These are phyloP conservation scores for Teratosphaeria gauchensis DNA, from an alignment of 2,329 filamentous ascomycete species.

Conservation along the genomic window DNA sequence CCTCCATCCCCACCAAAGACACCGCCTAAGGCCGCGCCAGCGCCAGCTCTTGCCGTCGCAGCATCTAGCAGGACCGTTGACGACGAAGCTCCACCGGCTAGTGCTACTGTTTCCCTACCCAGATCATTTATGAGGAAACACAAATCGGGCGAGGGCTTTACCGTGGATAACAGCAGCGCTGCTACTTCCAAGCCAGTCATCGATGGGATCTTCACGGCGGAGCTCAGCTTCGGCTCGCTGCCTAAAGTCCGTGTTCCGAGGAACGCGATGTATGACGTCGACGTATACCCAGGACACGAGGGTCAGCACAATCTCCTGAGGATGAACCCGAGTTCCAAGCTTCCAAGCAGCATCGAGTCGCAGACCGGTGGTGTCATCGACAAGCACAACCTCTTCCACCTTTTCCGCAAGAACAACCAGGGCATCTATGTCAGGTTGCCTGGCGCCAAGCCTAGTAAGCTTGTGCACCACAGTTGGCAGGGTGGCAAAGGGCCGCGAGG, in stretches of 20 bases:
- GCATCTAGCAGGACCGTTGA: slow-evolving; percentile 59
- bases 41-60: slow-evolving; percentile 45
- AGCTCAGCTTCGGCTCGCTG: slow-evolving; percentile 38
- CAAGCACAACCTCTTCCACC: not conserved
- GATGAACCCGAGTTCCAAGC: slow-evolving; percentile 6
- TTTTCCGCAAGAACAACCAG: slow-evolving; percentile 9
- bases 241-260: slow-evolving; percentile 26
- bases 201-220: slow-evolving; percentile 34
- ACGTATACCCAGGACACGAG: slow-evolving; percentile 2
- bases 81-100: slow-evolving; percentile 45
- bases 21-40: slow-evolving; percentile 27
- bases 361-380: not conserved
- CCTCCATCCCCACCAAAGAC: slow-evolving; percentile 30
- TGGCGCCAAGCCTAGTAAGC: slow-evolving; percentile 12
- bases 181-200: slow-evolving; percentile 31
- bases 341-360: slow-evolving; percentile 8
- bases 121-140: slow-evolving; percentile 3
- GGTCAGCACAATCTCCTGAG: slow-evolving; percentile 14
- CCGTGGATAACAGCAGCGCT: slow-evolving; percentile 25
- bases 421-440: slow-evolving; percentile 20
- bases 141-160: slow-evolving; percentile 14
- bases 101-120: slow-evolving; percentile 64
- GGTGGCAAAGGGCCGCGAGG: slow-evolving; percentile 1
- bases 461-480: not conserved
- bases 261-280: slow-evolving; percentile 13